A percentile compares a stretch with the other conserved stretches of the same genome.
phyloP scores from a whole-genome alignment of 805 yeast genomes.

The Wickerhamiella spandovensis region DNA sequence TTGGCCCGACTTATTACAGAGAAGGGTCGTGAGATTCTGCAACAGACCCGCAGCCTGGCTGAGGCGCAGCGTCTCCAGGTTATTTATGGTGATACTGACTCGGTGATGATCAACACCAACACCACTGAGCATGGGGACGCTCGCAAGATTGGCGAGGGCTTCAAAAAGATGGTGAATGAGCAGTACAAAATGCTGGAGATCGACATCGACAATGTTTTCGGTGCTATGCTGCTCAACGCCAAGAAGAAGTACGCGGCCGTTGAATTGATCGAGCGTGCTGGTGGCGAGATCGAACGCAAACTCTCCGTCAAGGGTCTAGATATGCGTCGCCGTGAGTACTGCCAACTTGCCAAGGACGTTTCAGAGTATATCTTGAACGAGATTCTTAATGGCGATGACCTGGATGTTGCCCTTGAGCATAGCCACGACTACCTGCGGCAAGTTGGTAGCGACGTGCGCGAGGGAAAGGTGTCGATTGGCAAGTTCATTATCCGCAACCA shows the following conservation, averaged over 20 bases:
- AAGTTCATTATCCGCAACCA: slow-evolving; percentile 74
- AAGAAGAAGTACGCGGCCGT: slow-evolving; percentile 96
- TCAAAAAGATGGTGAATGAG: slow-evolving; percentile 76
- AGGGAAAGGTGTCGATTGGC: slow-evolving; percentile 47
- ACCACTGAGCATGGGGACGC: slow-evolving; percentile 59
- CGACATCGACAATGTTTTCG: slow-evolving; percentile 89
- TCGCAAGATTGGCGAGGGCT: slow-evolving; percentile 65
- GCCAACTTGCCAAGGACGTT: slow-evolving; percentile 82
- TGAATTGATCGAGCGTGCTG: slow-evolving; percentile 33
- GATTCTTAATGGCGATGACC: slow-evolving; percentile 60
- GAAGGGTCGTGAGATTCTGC: slow-evolving; percentile 88
- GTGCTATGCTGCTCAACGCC: slow-evolving; percentile 72
- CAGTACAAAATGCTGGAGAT: slow-evolving; percentile 78
- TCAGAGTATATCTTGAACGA: slow-evolving; percentile 33
- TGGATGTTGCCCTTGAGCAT: slow-evolving; percentile 51
- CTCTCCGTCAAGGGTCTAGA: slow-evolving; percentile 94
- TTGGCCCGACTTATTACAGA: slow-evolving; percentile 90
- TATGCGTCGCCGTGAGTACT: slow-evolving; percentile 92
- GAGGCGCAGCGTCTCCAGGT: slow-evolving; percentile 73
- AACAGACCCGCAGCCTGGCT: slow-evolving; percentile 86
- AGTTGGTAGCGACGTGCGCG: slow-evolving; percentile 3
- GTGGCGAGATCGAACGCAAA: slow-evolving; percentile 36
- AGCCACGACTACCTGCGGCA: slow-evolving; percentile 36
- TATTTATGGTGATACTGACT: slow-evolving; percentile 96
- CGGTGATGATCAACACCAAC: slow-evolving; percentile 95